Base-by-base conservation (phyloP, 2,329 filamentous ascomycete genomes). In the Colletotrichum echinochloae region DNA sequence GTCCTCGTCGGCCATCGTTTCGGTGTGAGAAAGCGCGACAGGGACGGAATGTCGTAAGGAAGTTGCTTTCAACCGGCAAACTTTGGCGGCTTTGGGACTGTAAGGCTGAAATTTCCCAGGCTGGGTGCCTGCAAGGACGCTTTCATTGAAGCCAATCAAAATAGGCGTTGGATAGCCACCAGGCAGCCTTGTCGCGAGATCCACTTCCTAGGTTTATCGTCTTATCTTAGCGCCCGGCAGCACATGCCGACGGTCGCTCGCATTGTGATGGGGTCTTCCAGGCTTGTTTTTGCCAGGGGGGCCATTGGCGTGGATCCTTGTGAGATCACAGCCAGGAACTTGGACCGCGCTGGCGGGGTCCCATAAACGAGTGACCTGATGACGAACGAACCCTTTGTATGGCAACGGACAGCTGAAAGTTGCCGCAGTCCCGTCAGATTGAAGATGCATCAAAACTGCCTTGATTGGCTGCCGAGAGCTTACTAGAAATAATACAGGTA, bases 1-100 rank as follows among this genome's bases (percentile, higher is more conserved):
- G 57, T 80, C 81, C 35, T 78, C 75, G 39, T 78, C 76, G 1
- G 74, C 70, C 81, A 83, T 83, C 5, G 62, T 73, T 20, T 63
- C 60, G 59, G 16, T 33, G 39, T 37, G 8, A 12, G 9, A 14
- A 33, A 39, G 18, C 28, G 37, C 9, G 26, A 20, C 12, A 39
- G 26, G 12, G 12, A 26, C 14, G 28, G 20, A n/a, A 26, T 14
- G 12, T 56, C n/a, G 33, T 16, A 18, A 33, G 23, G 7, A 20
- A 39, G 7, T 20, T 18, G 35, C 5, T 55, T 37, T 37, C 4
- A 16, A 18, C 14, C 14, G n/a, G 33, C n/a, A 5, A n/a, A 39
- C 54, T 26, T 39, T 35, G n/a, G n/a, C 33, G 14, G 35, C 33
- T 39, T n/a, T 26, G 35, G n/a, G 12, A 39, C 46, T 51, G 52